Evolutionary conservation across 768 basidiomycete species (phyloP).

Genomic region (Serendipita sp.): DNA sequence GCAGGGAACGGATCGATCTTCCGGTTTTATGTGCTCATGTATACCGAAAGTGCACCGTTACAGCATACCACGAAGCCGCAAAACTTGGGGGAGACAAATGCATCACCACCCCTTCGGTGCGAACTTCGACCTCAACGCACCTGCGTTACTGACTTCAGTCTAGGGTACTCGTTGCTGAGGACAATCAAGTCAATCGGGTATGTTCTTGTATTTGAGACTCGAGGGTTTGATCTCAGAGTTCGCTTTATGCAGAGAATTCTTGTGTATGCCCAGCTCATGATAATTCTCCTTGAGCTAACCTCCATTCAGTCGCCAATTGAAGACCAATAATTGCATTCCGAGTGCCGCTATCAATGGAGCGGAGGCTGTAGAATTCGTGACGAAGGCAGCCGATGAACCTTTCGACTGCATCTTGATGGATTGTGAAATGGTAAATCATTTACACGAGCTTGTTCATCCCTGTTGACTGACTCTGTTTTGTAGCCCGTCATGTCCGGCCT

Average conservation of each 20-base stretch:
- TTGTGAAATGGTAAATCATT: slow-evolving; percentile 14
- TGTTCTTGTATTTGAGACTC: background rate
- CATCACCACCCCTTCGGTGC: background rate
- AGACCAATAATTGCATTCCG: slow-evolving; percentile 14
- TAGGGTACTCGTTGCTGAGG: slow-evolving; percentile 16
- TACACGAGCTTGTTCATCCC: background rate
- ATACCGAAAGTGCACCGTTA: slow-evolving; percentile 4
- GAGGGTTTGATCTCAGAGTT: background rate
- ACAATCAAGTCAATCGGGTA: slow-evolving; percentile 17
- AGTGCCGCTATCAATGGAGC: slow-evolving; percentile 14
- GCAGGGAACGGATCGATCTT: slow-evolving; percentile 23
- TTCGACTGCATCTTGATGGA: slow-evolving; percentile 12
- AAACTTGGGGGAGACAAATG: background rate
- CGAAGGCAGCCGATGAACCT: background rate
- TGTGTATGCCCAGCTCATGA: slow-evolving; percentile 7
- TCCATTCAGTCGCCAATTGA: slow-evolving; percentile 14
- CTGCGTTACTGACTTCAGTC: background rate
- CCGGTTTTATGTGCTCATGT: slow-evolving; percentile 22
- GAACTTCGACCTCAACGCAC: background rate
- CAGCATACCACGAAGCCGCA: background rate
- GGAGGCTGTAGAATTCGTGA: slow-evolving; percentile 13
- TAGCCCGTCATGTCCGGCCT: slow-evolving; percentile 12
- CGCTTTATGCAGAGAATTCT: slow-evolving; percentile 10
- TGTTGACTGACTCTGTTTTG: background rate
- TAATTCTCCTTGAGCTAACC: background rate